Evolutionary conservation across 2,329 filamentous ascomycete genomes (phyloP).

Genomic region (Fusarium globosum): DNA sequence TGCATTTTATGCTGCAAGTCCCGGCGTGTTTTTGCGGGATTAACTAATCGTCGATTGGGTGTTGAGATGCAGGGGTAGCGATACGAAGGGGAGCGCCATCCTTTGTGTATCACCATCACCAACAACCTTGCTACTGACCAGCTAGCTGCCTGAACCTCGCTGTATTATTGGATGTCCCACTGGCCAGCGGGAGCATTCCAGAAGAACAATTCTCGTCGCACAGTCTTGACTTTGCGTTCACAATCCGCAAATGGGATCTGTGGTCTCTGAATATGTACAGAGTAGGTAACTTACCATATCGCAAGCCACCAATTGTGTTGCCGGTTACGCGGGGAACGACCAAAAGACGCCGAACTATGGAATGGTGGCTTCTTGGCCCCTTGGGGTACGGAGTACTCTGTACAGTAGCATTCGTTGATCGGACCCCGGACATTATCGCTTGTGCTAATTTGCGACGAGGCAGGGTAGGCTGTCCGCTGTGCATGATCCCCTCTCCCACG

Average conservation of each 20-base stretch:
- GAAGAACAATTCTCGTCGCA: background rate
- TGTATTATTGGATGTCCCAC: background rate
- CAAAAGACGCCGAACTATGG: background rate
- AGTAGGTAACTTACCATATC: background rate
- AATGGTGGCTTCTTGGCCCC: slow-evolving; percentile 21
- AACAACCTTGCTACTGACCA: background rate
- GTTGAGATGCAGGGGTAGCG: background rate
- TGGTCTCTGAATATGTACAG: background rate
- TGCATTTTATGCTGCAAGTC: background rate
- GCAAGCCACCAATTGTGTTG: slow-evolving; percentile 2
- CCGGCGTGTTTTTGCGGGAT: background rate
- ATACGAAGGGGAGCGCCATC: background rate
- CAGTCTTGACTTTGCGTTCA: background rate
- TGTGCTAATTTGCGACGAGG: background rate
- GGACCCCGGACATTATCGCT: background rate
- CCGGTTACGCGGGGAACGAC: background rate
- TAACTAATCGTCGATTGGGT: background rate
- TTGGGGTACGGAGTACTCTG: background rate
- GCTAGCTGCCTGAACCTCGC: background rate
- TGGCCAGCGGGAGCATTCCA: background rate
- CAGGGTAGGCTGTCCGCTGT: background rate
- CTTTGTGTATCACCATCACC: background rate
- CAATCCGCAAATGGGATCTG: background rate
- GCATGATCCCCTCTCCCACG: slow-evolving; percentile 7
- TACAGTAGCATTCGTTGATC: background rate